These are phyloP conservation scores for Trichoderma asperellum DNA, from an alignment of 2,329 filamentous ascomycete species.

Conservation along the genomic window DNA sequence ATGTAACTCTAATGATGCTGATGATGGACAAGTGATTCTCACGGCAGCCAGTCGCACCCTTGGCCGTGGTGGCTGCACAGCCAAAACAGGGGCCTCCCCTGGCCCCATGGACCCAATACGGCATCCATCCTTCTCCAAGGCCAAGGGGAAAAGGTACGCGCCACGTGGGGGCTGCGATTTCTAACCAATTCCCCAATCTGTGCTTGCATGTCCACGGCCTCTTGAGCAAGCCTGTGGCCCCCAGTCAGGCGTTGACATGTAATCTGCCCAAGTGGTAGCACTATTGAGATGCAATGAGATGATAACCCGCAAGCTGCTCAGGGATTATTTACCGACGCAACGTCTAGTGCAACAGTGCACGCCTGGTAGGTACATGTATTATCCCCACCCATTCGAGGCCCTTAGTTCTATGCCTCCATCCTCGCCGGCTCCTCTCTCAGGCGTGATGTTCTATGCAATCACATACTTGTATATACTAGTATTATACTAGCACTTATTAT, in stretches of 20 bases:
- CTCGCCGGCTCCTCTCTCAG: not conserved
- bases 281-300: conserved; percentile 13
- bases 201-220: conserved; percentile 1
- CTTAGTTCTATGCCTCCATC: not conserved
- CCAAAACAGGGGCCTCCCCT: not conserved
- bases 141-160: conserved; percentile 19
- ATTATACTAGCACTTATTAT: not conserved
- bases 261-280: not conserved
- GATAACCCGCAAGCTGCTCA: not conserved
- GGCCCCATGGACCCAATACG: conserved; percentile 18
- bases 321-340: conserved; percentile 19
- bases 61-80: not conserved
- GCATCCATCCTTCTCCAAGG: conserved; percentile 25
- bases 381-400: conserved; percentile 13
- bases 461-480: not conserved
- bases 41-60: not conserved
- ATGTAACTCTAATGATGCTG: conserved; percentile 22
- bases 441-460: not conserved
- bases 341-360: conserved; percentile 17
- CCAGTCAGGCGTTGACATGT: not conserved
- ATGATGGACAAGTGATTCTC: conserved; percentile 7
- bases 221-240: not conserved
- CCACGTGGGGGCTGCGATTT: conserved; percentile 24
- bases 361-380: not conserved
- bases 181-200: conserved; percentile 22